Conservation (phyloP, 108 stramenopile genomes). For the Stephanodiscus triporus region DNA sequence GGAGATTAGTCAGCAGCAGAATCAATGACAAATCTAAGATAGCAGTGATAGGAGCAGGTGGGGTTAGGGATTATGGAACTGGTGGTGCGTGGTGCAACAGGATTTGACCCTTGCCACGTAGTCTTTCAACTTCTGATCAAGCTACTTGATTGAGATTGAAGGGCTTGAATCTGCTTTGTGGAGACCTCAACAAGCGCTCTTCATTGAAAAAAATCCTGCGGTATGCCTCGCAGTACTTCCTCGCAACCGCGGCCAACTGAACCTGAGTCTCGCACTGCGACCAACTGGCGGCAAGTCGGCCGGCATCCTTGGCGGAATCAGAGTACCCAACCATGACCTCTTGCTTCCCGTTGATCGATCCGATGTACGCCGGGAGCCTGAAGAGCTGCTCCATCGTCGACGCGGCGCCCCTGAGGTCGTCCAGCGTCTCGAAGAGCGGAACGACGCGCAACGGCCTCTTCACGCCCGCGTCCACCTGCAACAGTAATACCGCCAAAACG, state of each 20-base stretch:
- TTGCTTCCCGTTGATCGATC: constrained; percentile 89
- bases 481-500: constrained; percentile 91
- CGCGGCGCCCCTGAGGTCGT: constrained; percentile 91
- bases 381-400: constrained; percentile 89
- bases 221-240: constrained; percentile 32
- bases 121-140: too few species aligned
- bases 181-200: too few species aligned
- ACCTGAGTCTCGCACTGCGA: constrained; percentile 96
- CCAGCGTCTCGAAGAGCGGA: constrained; percentile 96
- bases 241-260: constrained; percentile 71
- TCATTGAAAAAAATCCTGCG: constrained; percentile 11
- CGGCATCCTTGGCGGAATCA: constrained; percentile 98
- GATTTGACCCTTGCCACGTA: too few species aligned
- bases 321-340: constrained; percentile 97
- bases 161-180: too few species aligned
- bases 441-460: constrained; percentile 92
- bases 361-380: constrained; percentile 85
- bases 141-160: too few species aligned
- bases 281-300: constrained; percentile 94
- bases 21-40: too few species aligned
- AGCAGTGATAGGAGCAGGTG: too few species aligned
- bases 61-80: too few species aligned
- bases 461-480: constrained; percentile 94
- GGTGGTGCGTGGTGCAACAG: too few species aligned
- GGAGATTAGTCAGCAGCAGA: too few species aligned